Evolutionary conservation across 805 yeast genomes (phyloP), one percentile per base, ranked within the genome.

Genomic region (Komagataella mondaviorum): DNA sequence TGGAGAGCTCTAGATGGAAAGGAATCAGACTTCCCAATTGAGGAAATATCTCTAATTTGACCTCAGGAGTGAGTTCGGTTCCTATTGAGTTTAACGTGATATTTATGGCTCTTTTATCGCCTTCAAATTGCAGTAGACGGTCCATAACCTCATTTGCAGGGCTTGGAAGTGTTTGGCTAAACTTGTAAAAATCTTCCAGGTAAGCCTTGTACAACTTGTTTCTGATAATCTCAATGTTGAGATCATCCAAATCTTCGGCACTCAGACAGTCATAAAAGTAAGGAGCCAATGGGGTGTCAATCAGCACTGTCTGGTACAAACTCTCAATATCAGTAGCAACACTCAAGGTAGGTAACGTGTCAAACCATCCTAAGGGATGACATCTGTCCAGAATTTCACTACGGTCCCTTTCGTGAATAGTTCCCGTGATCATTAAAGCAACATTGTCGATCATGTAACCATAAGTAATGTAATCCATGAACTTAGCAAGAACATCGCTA

Each of bases 391-490:
- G 75, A 50, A 95, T 84, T 62, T 93, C 99, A 46, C 80, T 69
- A 62, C 87, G 81, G 67, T 95, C 96, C 61, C 98, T 78, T 62
- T 90, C 95, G 64, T 93, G 99, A 55, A 93, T 78, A 0, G 99
- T 89, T 20, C 99, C 99, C 1, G 97, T 90, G 62, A 93, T 91
- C 85, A 93, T 85, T 62, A 93, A 74, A 22, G 93, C 87, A 45
- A 93, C 96, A 66, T 93, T 93, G 70, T 93, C 99, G 62, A 93
- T 95, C 99, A 93, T 93, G 70, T 95, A 93, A 8, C 97, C 95
- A 64, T 90, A 93, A 48, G 95, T 84, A 64, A 95, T 88, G 65
- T 72, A 95, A 65, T 95, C 96, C 81, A 93, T 76, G 63, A 91
- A 89, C 65, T 81, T 79, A 46, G 88, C 72, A 61, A 91, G 71